Evolutionary conservation across 2,329 filamentous ascomycete genomes (phyloP).

Genomic region (Sclerotinia glacialis): DNA sequence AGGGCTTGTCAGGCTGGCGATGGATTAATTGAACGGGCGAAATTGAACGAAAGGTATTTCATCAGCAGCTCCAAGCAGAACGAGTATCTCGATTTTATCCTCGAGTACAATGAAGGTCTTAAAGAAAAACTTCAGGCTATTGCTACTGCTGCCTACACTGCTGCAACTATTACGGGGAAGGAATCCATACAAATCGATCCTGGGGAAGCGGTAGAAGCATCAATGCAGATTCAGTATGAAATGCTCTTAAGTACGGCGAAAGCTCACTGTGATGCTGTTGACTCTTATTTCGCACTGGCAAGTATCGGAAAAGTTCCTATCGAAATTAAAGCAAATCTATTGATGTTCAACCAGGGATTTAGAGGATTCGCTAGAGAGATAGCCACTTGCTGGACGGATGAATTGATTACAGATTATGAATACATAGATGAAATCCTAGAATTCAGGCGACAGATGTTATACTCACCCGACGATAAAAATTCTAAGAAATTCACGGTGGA

Average conservation of each 20-base stretch:
- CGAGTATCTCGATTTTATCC: neutral
- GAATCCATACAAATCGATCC: neutral
- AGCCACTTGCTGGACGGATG: neutral
- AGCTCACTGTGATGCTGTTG: neutral
- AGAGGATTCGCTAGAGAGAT: neutral
- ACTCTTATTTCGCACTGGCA: neutral
- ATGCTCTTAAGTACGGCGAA: neutral
- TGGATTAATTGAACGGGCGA: neutral
- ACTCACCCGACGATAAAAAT: neutral
- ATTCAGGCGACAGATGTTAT: slow-evolving; percentile 1
- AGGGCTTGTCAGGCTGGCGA: neutral
- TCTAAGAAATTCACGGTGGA: neutral
- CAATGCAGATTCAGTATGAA: slow-evolving; percentile 1
- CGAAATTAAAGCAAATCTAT: neutral
- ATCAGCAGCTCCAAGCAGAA: neutral
- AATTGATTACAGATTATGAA: neutral
- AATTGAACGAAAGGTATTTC: neutral
- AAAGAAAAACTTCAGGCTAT: neutral
- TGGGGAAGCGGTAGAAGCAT: neutral
- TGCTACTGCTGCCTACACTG: neutral
- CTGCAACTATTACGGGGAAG: neutral
- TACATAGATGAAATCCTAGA: slow-evolving; percentile 2
- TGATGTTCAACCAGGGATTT: slow-evolving; percentile 5
- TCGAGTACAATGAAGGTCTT: neutral
- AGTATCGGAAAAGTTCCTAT: neutral